Evolutionary conservation across 2,329 filamentous ascomycete species (phyloP), one percentile per base, ranked within the genome.

Genomic region (Stenocarpella maydis): DNA sequence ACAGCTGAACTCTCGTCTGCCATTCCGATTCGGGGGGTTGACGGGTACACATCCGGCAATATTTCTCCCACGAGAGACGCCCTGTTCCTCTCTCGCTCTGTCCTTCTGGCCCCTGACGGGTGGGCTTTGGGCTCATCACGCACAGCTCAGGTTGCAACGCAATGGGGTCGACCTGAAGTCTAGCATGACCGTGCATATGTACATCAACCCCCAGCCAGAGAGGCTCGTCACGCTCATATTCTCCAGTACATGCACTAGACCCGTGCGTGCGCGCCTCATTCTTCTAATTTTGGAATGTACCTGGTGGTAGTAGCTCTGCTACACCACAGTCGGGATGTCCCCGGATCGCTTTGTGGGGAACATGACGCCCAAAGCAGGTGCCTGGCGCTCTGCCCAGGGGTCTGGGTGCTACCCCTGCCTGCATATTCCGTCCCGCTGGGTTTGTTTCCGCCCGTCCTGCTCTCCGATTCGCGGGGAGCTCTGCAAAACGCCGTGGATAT

Each of bases 1-100:
- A 64, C 55, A 67, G 69, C 69, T 71, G 69, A 71, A 66, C 50
- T 64, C 69, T 69, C 67, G 69, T 69, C 41, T 64, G 49, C 31
- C 34, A 58, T 65, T 37, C 49, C 63, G 49, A 54, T 53, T 71
- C 53, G 67, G 69, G n/a, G 67, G 37, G 19, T 1, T 31, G 53
- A 45, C 28, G 37, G 63, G 50, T 67, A 65, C 60, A 41, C 50
- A 70, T 69, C 43, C 69, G 69, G 66, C 69, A 58, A 15, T 65
- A 50, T 45, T 60, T 70, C 41, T 49, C 39, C 41, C 58, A 47
- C 19, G 41, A 61, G 47, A 26, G 41, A 31, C 58, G 41, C 47
- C 19, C 41, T 47, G n/a, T 47, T 61, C 10, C 41, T 28, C 41
- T 47, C 47, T 61, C 47, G 8, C 19, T 61, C 26, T 9, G 17